A percentile compares a stretch with the other conserved stretches of the same genome.
Evolutionary conservation across 306 rosid species (phyloP).

Genomic region (Dryas octopetala): DNA sequence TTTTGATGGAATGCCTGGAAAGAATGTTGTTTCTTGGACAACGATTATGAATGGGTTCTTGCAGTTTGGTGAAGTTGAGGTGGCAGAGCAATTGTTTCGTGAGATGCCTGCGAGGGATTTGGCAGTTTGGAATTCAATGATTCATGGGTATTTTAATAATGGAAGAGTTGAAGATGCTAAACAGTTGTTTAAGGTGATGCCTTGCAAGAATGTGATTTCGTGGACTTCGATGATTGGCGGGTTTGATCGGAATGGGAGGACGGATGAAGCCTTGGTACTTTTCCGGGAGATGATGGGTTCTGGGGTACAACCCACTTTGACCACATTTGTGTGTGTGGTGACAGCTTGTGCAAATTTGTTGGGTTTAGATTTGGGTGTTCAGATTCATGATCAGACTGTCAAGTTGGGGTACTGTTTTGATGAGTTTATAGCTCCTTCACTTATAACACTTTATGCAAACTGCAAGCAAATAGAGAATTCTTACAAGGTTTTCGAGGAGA

Average conservation of each 20-base stretch:
- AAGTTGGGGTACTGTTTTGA: slow-evolving; percentile 57
- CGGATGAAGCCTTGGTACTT: slow-evolving; percentile 53
- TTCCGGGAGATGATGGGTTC: slow-evolving; percentile 53
- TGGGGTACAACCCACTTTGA: slow-evolving; percentile 44
- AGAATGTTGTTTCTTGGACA: slow-evolving; percentile 75
- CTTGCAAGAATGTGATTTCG: slow-evolving; percentile 55
- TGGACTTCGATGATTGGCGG: slow-evolving; percentile 82
- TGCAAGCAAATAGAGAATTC: slow-evolving; percentile 58
- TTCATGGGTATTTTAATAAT: slow-evolving; percentile 62
- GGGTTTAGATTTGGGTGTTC: slow-evolving; percentile 47
- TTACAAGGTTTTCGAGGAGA: slow-evolving; percentile 42
- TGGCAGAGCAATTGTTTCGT: slow-evolving; percentile 58
- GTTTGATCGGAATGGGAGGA: slow-evolving; percentile 65
- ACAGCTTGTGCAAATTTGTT: slow-evolving; percentile 57
- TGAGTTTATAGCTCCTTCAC: slow-evolving; percentile 62
- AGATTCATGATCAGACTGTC: slow-evolving; percentile 55
- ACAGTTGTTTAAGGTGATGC: slow-evolving; percentile 59
- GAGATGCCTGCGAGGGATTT: slow-evolving; percentile 65
- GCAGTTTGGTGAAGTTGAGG: slow-evolving; percentile 51
- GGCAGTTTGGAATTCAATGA: slow-evolving; percentile 82
- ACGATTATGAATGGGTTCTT: slow-evolving; percentile 55
- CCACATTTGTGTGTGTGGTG: slow-evolving; percentile 59
- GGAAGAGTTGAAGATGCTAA: slow-evolving; percentile 65
- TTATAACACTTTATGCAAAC: slow-evolving; percentile 64
- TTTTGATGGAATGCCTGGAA: slow-evolving; percentile 61